A percentile compares a stretch with the other conserved stretches of the same genome.
These are phyloP conservation scores for Sclerotiophoma versabilis DNA, from an alignment of 2,329 filamentous ascomycete species.

Conservation along the genomic window DNA sequence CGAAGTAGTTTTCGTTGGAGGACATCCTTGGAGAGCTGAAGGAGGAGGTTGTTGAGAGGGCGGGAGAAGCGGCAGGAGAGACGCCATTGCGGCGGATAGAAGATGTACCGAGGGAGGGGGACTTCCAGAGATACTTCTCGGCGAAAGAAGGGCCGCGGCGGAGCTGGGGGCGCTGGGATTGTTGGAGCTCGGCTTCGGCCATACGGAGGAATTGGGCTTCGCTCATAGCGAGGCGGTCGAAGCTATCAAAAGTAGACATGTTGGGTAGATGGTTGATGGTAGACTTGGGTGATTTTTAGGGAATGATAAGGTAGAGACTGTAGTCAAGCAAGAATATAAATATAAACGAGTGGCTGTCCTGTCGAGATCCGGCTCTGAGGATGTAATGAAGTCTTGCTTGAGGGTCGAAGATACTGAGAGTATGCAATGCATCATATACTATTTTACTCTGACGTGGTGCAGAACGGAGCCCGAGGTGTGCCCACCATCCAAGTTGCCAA, in stretches of 20 bases:
- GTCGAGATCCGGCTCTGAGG: conserved; percentile 20
- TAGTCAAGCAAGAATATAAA: neutral
- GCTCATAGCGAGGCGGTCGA: conserved; percentile 22
- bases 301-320: conserved; percentile 11
- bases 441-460: neutral
- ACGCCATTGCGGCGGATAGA: conserved; percentile 8
- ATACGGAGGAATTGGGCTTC: conserved; percentile 16
- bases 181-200: conserved; percentile 11
- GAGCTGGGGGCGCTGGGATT: neutral
- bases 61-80: conserved; percentile 3
- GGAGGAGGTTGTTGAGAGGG: conserved; percentile 9
- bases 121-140: conserved; percentile 15
- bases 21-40: conserved; percentile 11
- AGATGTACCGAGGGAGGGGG: conserved; percentile 11
- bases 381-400: conserved; percentile 18
- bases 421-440: conserved; percentile 14
- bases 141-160: conserved; percentile 13
- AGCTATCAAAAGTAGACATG: conserved; percentile 20
- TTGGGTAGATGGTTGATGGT: neutral
- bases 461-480: conserved; percentile 6
- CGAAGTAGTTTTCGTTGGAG: conserved; percentile 2
- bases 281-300: neutral
- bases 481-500: neutral
- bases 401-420: neutral
- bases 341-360: conserved; percentile 19